Conservation (phyloP, 306 rosid species). For the Prunus armeniaca region DNA sequence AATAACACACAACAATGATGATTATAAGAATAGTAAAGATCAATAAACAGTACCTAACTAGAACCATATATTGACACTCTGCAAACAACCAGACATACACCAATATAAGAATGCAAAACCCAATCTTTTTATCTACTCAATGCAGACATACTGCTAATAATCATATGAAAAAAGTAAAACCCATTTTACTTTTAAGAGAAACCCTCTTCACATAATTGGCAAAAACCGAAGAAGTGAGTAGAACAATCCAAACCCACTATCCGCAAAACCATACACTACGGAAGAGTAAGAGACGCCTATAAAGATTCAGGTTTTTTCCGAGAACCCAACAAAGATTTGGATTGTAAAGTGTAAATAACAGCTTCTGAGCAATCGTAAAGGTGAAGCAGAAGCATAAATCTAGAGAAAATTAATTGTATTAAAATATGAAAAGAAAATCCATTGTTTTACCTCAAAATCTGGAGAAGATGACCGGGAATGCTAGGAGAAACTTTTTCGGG, state of each 20-base stretch:
- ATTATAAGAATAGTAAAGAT: not conserved
- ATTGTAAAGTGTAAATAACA: not conserved
- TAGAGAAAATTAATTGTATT: not conserved
- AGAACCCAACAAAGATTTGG: constrained; percentile 12
- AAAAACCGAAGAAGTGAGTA: not conserved
- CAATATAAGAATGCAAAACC: not conserved
- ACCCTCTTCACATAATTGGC: not conserved
- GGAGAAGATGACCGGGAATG: constrained; percentile 17
- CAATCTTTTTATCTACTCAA: constrained; percentile 9
- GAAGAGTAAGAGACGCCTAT: not conserved
- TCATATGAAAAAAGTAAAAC: not conserved
- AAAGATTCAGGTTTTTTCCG: not conserved
- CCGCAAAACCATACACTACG: not conserved
- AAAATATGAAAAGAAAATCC: not conserved
- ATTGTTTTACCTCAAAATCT: constrained; percentile 27
- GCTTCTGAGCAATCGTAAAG: constrained; percentile 8
- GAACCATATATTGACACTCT: constrained; percentile 4
- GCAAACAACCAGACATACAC: not conserved
- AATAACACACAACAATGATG: not conserved
- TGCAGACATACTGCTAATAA: not conserved
- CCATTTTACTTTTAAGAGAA: not conserved
- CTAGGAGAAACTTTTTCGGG: constrained; percentile 7
- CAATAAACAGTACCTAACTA: constrained; percentile 11
- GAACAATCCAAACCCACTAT: constrained; percentile 6
- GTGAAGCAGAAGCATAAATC: not conserved